Evolutionary conservation across 106 monocot species (phyloP).

Genomic region (Cymbidium sinense): DNA sequence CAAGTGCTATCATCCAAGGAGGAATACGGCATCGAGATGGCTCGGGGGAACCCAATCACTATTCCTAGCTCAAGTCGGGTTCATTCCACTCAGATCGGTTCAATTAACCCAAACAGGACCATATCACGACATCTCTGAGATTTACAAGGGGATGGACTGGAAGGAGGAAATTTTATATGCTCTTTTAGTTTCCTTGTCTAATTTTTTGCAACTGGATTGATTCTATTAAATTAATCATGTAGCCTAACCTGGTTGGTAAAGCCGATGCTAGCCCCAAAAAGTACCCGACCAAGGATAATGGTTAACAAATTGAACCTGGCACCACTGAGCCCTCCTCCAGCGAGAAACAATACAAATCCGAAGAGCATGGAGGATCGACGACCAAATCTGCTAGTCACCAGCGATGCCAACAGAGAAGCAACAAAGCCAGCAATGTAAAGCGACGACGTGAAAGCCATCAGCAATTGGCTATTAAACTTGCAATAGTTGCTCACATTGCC

Average conservation of each 20-base stretch:
- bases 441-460: constrained; percentile 8
- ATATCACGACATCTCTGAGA: constrained; percentile 38
- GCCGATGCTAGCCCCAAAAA: constrained; percentile 13
- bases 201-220: background rate
- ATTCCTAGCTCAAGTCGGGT: no score
- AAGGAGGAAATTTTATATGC: background rate
- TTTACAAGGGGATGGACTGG: constrained; percentile 35
- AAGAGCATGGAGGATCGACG: constrained; percentile 1
- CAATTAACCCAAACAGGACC: no score
- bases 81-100: no score
- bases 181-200: background rate
- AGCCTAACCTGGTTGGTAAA: constrained; percentile 14
- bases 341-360: background rate
- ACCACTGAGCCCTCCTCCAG: constrained; percentile 1
- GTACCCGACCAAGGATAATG: background rate
- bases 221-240: no score
- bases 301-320: background rate
- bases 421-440: constrained; percentile 3
- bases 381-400: background rate
- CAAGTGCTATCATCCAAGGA: no score
- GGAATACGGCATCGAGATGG: no score
- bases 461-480: constrained; percentile 1
- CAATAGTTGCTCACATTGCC: background rate
- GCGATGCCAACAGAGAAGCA: background rate
- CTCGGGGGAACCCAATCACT: no score